Base-by-base conservation (phyloP, 148 eudicot genomes). In the Chenopodium album region DNA sequence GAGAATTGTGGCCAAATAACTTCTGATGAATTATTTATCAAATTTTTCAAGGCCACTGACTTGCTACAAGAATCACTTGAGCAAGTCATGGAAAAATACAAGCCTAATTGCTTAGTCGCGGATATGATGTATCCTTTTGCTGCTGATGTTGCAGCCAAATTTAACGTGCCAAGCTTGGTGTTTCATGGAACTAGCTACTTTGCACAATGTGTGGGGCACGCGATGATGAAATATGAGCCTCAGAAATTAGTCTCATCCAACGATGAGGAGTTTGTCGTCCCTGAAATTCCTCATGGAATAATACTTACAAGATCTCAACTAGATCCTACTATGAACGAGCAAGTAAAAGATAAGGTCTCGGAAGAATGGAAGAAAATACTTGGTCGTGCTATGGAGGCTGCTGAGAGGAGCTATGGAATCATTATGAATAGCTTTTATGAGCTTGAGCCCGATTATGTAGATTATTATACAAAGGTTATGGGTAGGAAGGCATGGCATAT, bases 51-150 rank as follows among this genome's bases (percentile, higher is more conserved):
- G 8, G 88, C 77, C 19, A 72, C 74, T 19, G 16, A 52, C 0
- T 6, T 82, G 10, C n/a, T 87, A 2, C 64, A 80, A 62, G 31
- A 85, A 7, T 85, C 86, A 1, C 81, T 85, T 73, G 89, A 77
- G 17, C 13, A 84, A 14, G 65, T 82, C 4, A 56, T 89, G 12
- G 80, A 80, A 7, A 82, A 65, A 56, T 14, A 19, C 13, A 70
- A 34, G 68, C 85, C 91, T 19, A 59, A 84, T 73, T 87, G 88
- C 76, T 75, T 89, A 37, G 82, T 89, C 11, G 85, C 91, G 8
- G 89, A 87, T 76, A 71, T 79, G 84, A 54, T 82, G 1, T n/a
- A 37, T 5, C 82, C 88, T 5, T 85, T 85, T 80, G 85, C 89
- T 0, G 85, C 78, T 34, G 79, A 85, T 10, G 56, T 89, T 8